Evolutionary conservation across 352 stramenopile genomes (phyloP).

Genomic region (Globisporangium nagaii): DNA sequence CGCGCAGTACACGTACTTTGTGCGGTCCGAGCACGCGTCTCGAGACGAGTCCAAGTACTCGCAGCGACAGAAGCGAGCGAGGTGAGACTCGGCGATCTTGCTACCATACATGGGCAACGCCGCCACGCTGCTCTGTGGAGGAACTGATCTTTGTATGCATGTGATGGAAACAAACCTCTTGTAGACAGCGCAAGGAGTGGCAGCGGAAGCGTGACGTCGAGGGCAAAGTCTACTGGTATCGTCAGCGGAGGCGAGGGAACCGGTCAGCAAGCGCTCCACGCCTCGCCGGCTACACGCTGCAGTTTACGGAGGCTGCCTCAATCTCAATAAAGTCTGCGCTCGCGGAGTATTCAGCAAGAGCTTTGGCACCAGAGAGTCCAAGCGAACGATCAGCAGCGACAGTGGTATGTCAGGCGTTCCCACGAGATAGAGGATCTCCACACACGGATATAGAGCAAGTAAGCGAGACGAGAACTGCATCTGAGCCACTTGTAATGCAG

Average conservation of each 20-base stretch:
- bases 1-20: background rate
- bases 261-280: background rate
- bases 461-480: background rate
- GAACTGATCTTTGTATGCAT: no score
- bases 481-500: background rate
- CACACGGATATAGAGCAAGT: background rate
- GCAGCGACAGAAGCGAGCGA: background rate
- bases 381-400: background rate
- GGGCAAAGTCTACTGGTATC: conserved; percentile 24
- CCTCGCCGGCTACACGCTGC: background rate
- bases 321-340: no score
- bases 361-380: background rate
- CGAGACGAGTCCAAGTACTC: background rate
- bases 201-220: conserved; percentile 23
- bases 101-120: no score
- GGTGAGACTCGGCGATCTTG: no score
- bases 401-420: background rate
- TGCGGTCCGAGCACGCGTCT: background rate
- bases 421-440: background rate
- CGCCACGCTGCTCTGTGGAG: no score
- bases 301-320: background rate
- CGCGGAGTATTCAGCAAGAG: no score
- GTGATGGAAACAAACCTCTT: no score
- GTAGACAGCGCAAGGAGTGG: conserved; percentile 34
- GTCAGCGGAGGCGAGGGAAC: background rate